Evolutionary conservation across 2,329 filamentous ascomycete genomes (phyloP), one percentile per base, ranked within the genome.

Genomic region (Huntiella omanensis): DNA sequence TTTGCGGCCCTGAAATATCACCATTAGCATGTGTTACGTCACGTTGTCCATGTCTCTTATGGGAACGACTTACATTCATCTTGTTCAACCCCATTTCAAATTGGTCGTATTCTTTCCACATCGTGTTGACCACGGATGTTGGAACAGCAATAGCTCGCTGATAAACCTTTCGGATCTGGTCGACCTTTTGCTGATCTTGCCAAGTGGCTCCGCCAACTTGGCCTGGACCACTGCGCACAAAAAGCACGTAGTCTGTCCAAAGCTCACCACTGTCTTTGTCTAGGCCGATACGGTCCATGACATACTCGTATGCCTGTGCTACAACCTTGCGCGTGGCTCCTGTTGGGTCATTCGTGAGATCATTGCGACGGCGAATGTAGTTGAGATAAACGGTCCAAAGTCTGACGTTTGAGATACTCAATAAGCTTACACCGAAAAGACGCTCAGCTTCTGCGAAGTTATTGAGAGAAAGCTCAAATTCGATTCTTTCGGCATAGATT

Each of bases 181-280:
- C 91, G 81, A 94, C 93, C 68, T 98, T 98, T 59, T 96, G 91
- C 62, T 88, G 83, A 58, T 96, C 91, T 61, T 96, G 87, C 92
- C 91, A 98, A 49, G 75, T 79, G 49, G 71, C 79, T 38, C 88
- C 91, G 19, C 87, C 88, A 49, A 91, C 74, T 49, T 77, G 77
- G 4, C 91, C 91, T 1, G 91, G 91, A 0, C 82, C 84, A 35
- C 76, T 83, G 58, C 86, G 87, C 60, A 96, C 75, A 58, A 98
- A 95, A 53, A 91, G 78, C 51, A 98, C 80, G 56, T 96, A 96
- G 53, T 98, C 91, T 50, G 81, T 75, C 91, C 91, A 98, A 48
- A 98, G 79, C 52, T 72, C 75, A 33, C 86, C 88, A 8, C 87
- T 80, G 56, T 94, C 85, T 56, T 86, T 82, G 62, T 98, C 91